Conservation (phyloP, 129 eudicot genomes). For the Calendula officinalis region DNA sequence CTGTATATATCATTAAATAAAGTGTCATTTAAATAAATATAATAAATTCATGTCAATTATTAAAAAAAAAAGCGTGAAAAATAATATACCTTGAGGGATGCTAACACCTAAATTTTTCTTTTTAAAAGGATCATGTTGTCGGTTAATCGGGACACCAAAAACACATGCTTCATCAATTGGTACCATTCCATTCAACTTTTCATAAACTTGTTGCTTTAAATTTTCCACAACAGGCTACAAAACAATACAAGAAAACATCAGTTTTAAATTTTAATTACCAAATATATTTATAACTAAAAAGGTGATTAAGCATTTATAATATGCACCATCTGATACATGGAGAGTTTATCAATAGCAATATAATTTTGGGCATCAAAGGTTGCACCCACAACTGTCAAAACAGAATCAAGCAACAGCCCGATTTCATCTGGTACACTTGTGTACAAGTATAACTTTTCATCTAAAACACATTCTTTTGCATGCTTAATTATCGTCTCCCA, state of each 20-base stretch:
- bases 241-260: conserved; percentile 14
- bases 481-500: conserved; percentile 63
- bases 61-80: background rate
- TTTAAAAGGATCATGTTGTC: conserved; percentile 7
- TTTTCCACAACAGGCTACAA: conserved; percentile 55
- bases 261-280: background rate
- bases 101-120: background rate
- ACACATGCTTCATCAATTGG: conserved; percentile 32
- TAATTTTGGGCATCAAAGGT: conserved; percentile 50
- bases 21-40: background rate
- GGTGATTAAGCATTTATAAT: background rate
- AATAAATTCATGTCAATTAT: background rate
- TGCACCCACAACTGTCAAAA: conserved; percentile 54
- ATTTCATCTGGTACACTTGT: conserved; percentile 30
- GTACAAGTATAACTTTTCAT: conserved; percentile 39
- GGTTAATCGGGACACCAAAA: conserved; percentile 30
- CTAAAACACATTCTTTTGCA: conserved; percentile 58
- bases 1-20: conserved; percentile 3
- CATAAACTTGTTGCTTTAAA: conserved; percentile 41
- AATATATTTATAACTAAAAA: background rate
- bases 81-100: conserved; percentile 33
- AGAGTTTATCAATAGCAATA: conserved; percentile 41
- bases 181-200: conserved; percentile 28
- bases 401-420: conserved; percentile 49
- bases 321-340: conserved; percentile 52